Evolutionary conservation across 768 basidiomycete genomes (phyloP), one percentile per base, ranked within the genome.

Genomic region (Boletellus emodensis): DNA sequence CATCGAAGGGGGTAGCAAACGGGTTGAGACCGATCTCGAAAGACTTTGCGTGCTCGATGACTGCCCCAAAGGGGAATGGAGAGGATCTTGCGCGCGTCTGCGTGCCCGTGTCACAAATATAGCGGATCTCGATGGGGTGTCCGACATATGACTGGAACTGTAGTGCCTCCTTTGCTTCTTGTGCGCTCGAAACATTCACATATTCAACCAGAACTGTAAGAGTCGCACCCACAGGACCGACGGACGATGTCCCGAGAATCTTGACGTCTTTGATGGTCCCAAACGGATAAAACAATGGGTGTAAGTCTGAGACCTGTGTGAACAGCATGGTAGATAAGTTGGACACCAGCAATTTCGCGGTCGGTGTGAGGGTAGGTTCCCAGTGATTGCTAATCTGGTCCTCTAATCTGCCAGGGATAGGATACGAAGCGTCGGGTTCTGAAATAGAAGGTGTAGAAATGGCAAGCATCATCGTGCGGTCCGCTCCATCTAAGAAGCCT

Each of bases 401-500:
- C 34, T 69, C 66, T 37, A 71, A 61, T 49, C 69, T 62, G 24
- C 49, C 40, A 20, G 47, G 36, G n/a, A 60, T 56, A 20, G 61
- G 57, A 45, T 57, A 46, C 46, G 64, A 69, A 30, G 60, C 49
- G 15, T 62, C 54, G 1, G 61, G 42, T 36, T 61, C 55, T 65
- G 61, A 56, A 54, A 66, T 63, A 44, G 74, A 52, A 43, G 71
- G 65, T 8, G 66, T 64, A 18, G 79, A 75, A 30, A 75, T 60
- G 33, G 85, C 75, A 22, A 87, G 72, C 35, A 82, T 73, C 65
- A 85, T 73, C 6, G 80, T 73, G 40, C 90, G 85, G 70, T 90
- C 89, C 13, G 84, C 88, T 17, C 88, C 87, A 61, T 91, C 88
- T 52, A 90, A 72, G 60, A 90, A 90, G 18, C 87, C 88, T 89